Evolutionary conservation across 2,329 filamentous ascomycete species (phyloP).

Genomic region (Pseudocercospora vitis): DNA sequence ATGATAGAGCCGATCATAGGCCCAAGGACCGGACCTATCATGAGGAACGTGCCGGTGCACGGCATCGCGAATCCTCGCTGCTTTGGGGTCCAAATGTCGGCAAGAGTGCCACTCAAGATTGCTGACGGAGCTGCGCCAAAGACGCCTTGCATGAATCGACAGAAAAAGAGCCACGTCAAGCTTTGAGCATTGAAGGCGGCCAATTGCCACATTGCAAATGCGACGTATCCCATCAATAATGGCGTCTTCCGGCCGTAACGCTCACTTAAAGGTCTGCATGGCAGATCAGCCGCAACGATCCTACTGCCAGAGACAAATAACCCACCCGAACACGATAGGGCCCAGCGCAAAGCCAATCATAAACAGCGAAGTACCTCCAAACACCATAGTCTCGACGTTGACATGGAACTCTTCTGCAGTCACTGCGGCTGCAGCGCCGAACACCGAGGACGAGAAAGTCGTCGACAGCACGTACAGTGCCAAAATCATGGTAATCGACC

Average conservation of each 20-base stretch:
- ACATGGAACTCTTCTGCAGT: constrained; percentile 13
- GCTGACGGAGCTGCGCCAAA: constrained; percentile 47
- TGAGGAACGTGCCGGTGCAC: constrained; percentile 65
- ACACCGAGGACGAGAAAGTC: constrained; percentile 19
- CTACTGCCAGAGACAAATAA: not conserved
- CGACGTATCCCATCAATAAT: constrained; percentile 39
- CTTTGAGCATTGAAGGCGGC: constrained; percentile 45
- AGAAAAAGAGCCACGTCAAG: constrained; percentile 45
- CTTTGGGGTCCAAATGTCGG: constrained; percentile 46
- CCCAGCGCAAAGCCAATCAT: constrained; percentile 63
- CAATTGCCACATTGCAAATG: constrained; percentile 42
- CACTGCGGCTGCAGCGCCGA: constrained; percentile 11
- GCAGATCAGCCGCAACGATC: not conserved
- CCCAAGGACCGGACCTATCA: constrained; percentile 61
- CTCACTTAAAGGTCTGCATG: constrained; percentile 52
- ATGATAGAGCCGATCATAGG: constrained; percentile 54
- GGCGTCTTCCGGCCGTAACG: constrained; percentile 52
- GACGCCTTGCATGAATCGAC: constrained; percentile 47
- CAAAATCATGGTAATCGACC: constrained; percentile 18
- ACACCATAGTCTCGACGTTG: constrained; percentile 13
- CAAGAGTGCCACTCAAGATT: constrained; percentile 48
- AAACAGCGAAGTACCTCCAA: constrained; percentile 58
- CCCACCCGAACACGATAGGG: constrained; percentile 41
- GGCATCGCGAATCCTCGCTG: constrained; percentile 55
- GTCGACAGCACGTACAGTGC: constrained; percentile 16